Evolutionary conservation across 2,329 filamentous ascomycete species (phyloP).

Genomic region (Harringtonia lauricola): DNA sequence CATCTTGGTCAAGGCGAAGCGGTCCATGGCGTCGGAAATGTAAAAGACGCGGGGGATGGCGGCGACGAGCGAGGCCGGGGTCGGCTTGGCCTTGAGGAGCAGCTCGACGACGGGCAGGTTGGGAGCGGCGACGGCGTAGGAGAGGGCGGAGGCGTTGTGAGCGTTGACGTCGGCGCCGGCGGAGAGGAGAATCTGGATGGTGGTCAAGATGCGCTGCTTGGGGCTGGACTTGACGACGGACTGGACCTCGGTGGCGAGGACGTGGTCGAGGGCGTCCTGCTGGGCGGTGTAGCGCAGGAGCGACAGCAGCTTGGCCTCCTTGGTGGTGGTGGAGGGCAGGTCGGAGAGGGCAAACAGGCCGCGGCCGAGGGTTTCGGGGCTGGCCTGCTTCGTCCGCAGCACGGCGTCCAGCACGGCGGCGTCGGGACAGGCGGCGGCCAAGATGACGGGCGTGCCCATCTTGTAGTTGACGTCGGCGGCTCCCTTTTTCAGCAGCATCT

Average conservation of each 20-base stretch:
- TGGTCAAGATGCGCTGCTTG: slow-evolving; percentile 27
- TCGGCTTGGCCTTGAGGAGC: slow-evolving; percentile 31
- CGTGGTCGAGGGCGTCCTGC: slow-evolving; percentile 29
- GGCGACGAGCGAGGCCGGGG: slow-evolving; percentile 30
- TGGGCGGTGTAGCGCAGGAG: slow-evolving; percentile 32
- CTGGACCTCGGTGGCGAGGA: slow-evolving; percentile 41
- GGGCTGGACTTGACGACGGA: slow-evolving; percentile 26
- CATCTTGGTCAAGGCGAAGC: slow-evolving; percentile 36
- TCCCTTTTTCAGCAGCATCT: slow-evolving; percentile 37
- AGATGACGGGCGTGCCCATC: slow-evolving; percentile 29
- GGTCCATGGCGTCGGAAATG: slow-evolving; percentile 38
- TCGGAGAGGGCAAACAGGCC: slow-evolving; percentile 31
- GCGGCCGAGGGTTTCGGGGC: slow-evolving; percentile 27
- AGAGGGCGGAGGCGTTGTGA: slow-evolving; percentile 38
- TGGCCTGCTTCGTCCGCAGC: slow-evolving; percentile 33
- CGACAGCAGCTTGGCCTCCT: slow-evolving; percentile 36
- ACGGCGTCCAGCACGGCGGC: slow-evolving; percentile 36
- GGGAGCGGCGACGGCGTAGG: slow-evolving; percentile 35
- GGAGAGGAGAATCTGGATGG: slow-evolving; percentile 34
- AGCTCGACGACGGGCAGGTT: slow-evolving; percentile 35
- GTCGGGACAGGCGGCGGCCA: slow-evolving; percentile 30
- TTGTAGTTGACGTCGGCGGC: slow-evolving; percentile 41
- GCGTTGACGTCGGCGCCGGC: slow-evolving; percentile 44
- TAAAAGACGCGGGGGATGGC: slow-evolving; percentile 42
- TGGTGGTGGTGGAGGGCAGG: slow-evolving; percentile 31